Evolutionary conservation across 306 rosid genomes (phyloP).

Genomic region (Aeschynomene evenia): DNA sequence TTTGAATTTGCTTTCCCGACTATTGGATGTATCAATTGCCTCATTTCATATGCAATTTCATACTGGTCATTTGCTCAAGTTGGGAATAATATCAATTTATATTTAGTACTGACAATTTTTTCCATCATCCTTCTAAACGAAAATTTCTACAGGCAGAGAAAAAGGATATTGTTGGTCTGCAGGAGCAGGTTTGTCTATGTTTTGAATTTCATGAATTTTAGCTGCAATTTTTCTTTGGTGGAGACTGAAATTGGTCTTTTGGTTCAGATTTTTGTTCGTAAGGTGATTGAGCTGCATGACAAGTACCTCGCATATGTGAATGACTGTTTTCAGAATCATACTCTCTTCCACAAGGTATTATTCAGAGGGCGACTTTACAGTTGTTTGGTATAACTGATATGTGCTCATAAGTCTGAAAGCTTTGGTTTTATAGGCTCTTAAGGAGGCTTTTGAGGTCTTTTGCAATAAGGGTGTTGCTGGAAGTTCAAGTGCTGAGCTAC

Average conservation of each 20-base stretch:
- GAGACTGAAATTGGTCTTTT: slow-evolving; percentile 39
- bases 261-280: slow-evolving; percentile 78
- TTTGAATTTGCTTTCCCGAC: slow-evolving; percentile 15
- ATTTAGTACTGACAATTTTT: slow-evolving; percentile 31
- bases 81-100: slow-evolving; percentile 19
- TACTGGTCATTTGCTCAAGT: not conserved
- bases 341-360: slow-evolving; percentile 89
- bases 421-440: slow-evolving; percentile 61
- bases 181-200: slow-evolving; percentile 63
- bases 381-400: slow-evolving; percentile 1
- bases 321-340: slow-evolving; percentile 83
- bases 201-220: not conserved
- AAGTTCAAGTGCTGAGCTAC: slow-evolving; percentile 87
- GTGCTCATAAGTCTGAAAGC: slow-evolving; percentile 21
- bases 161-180: slow-evolving; percentile 66
- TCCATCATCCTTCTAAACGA: slow-evolving; percentile 18
- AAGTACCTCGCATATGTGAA: slow-evolving; percentile 83
- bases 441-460: slow-evolving; percentile 91
- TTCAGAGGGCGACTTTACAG: slow-evolving; percentile 7
- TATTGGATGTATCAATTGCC: not conserved
- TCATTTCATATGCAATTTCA: not conserved
- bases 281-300: slow-evolving; percentile 88
- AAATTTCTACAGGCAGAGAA: slow-evolving; percentile 74
- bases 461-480: slow-evolving; percentile 88
- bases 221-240: not conserved